A percentile compares a stretch with the other conserved stretches of the same genome.
Conservation (phyloP, 768 basidiomycete species). For the Hortiboletus campestris region DNA sequence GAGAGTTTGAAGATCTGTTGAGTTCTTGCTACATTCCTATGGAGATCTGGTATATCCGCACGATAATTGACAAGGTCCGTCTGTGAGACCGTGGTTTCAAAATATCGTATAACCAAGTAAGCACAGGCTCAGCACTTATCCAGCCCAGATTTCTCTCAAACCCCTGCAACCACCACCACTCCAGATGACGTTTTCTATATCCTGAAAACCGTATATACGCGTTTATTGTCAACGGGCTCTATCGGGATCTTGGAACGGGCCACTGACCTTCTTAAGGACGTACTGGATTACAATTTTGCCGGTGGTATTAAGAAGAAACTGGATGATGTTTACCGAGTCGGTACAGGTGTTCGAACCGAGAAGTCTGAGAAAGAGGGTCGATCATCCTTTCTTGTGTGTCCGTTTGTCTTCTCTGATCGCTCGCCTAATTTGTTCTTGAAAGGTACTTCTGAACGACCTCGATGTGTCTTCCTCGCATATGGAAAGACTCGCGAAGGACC, state of each 20-base stretch:
- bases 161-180: slow-evolving; percentile 65
- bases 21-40: slow-evolving; percentile 80
- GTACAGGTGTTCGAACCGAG: slow-evolving; percentile 57
- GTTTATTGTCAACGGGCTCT: slow-evolving; percentile 78
- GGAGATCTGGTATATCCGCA: slow-evolving; percentile 88
- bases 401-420: background rate
- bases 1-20: slow-evolving; percentile 65
- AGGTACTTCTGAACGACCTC: slow-evolving; percentile 94
- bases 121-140: slow-evolving; percentile 85
- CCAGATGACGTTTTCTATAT: slow-evolving; percentile 98
- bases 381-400: slow-evolving; percentile 75
- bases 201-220: slow-evolving; percentile 76
- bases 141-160: slow-evolving; percentile 62
- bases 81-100: background rate
- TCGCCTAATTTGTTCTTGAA: slow-evolving; percentile 1
- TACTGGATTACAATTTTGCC: slow-evolving; percentile 82
- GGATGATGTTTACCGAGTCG: slow-evolving; percentile 79
- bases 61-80: slow-evolving; percentile 82
- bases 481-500: slow-evolving; percentile 73
- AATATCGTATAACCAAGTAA: background rate
- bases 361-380: slow-evolving; percentile 80
- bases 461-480: slow-evolving; percentile 89
- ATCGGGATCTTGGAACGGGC: slow-evolving; percentile 55
- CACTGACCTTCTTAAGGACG: slow-evolving; percentile 60
- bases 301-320: slow-evolving; percentile 80